Percentiles rank a stretch among this genome's conserved stretches.
These are phyloP conservation scores for Aspergillus haitiensis DNA, from an alignment of 495 filamentous ascomycete species.

Conservation along the genomic window DNA sequence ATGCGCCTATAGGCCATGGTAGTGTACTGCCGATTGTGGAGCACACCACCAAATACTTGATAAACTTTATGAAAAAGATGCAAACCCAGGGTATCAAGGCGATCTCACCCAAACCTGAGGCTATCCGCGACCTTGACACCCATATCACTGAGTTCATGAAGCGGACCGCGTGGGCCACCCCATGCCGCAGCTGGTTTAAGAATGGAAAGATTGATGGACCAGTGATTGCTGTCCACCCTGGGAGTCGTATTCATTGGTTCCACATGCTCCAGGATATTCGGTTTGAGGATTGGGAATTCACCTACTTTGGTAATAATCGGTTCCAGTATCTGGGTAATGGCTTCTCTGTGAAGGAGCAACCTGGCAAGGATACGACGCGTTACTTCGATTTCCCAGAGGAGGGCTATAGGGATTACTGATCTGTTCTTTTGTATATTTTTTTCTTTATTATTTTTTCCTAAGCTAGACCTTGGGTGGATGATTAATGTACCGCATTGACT, in stretches of 20 bases:
- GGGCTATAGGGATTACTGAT: background rate
- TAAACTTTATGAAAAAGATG: conserved; percentile 43
- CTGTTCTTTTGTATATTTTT: too few relatives aligned
- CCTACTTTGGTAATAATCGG: conserved; percentile 39
- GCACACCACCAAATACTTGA: conserved; percentile 49
- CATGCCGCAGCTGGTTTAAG: conserved; percentile 54
- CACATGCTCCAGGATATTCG: conserved; percentile 49
- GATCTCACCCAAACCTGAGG: conserved; percentile 38
- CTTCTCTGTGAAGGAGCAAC: conserved; percentile 22
- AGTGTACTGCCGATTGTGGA: conserved; percentile 45
- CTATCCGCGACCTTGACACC: conserved; percentile 46
- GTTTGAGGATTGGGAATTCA: conserved; percentile 52
- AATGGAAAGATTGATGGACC: conserved; percentile 42
- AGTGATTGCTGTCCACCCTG: conserved; percentile 50
- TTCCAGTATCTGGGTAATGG: conserved; percentile 53
- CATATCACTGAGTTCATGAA: conserved; percentile 50
- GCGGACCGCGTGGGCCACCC: conserved; percentile 45
- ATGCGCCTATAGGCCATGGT: conserved; percentile 39
- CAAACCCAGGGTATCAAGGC: conserved; percentile 45
- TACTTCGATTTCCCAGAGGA: conserved; percentile 8
- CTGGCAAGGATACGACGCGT: conserved; percentile 3
- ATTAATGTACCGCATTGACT: too few relatives aligned
- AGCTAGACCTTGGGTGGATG: too few relatives aligned
- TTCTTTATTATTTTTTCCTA: too few relatives aligned
- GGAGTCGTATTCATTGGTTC: conserved; percentile 53